Conservation (phyloP, 306 rosid genomes). For the Trifolium dubium region DNA sequence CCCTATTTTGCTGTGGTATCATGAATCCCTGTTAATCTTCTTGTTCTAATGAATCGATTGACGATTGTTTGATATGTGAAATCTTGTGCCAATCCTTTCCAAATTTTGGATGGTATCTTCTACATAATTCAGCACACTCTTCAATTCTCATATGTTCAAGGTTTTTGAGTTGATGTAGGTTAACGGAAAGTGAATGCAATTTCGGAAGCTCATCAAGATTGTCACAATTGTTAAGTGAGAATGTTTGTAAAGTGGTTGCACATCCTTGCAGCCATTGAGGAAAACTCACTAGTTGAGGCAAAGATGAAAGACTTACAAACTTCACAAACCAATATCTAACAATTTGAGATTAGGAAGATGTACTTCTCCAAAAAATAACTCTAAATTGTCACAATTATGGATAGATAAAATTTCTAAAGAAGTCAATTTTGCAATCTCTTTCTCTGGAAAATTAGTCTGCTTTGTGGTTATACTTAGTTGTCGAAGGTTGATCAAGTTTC, state of each 20-base stretch:
- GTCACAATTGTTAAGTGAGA: rapidly evolving
- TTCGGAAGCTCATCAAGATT: conserved; percentile 6
- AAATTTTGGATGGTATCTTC: background rate
- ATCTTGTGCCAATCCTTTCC: conserved; percentile 13
- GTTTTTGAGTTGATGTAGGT: background rate
- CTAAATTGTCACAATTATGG: background rate
- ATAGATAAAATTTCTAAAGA: background rate
- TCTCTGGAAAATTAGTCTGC: background rate
- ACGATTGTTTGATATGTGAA: conserved; percentile 2
- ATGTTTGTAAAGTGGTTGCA: background rate
- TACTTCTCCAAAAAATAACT: background rate
- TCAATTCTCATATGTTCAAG: background rate
- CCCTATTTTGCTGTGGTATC: background rate
- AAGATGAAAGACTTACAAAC: background rate
- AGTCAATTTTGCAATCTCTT: conserved; percentile 23
- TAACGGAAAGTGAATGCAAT: background rate
- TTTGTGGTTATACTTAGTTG: background rate
- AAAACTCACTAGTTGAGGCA: background rate
- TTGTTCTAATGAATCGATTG: background rate
- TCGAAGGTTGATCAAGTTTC: conserved; percentile 12
- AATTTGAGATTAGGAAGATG: background rate
- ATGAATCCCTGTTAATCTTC: background rate
- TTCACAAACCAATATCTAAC: background rate
- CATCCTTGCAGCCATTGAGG: conserved; percentile 24
- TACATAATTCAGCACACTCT: conserved; percentile 5